Conservation (phyloP, 2,329 filamentous ascomycete genomes). For the Colletotrichum sp. region DNA sequence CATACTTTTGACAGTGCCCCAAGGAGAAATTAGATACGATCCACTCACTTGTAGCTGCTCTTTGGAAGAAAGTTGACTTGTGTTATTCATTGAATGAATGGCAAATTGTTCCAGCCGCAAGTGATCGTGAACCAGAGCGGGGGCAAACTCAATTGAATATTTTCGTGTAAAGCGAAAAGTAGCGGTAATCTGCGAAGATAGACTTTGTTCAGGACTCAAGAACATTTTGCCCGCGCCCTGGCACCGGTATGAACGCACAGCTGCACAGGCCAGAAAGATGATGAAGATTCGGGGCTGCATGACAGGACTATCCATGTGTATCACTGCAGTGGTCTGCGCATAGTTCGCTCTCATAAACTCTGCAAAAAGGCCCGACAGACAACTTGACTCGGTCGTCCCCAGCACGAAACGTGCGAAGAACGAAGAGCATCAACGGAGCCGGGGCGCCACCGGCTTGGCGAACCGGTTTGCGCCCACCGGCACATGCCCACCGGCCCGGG, state of each 20-base stretch:
- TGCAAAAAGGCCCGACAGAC: background rate
- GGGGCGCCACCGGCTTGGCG: background rate
- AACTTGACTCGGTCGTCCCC: background rate
- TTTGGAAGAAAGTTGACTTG: too few relatives aligned
- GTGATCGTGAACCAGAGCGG: background rate
- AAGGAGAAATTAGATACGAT: too few relatives aligned
- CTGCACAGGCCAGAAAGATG: background rate
- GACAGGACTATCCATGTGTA: background rate
- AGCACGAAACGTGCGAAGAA: background rate
- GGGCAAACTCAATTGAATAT: accelerated
- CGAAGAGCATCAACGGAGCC: background rate
- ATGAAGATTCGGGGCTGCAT: accelerated
- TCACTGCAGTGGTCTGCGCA: accelerated
- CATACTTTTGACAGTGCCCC: too few relatives aligned
- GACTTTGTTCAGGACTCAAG: accelerated
- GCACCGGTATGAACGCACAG: background rate
- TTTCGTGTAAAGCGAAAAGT: background rate
- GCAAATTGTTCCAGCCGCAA: too few relatives aligned
- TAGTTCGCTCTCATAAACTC: background rate
- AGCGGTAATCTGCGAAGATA: background rate
- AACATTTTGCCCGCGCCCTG: background rate
- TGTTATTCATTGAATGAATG: too few relatives aligned
- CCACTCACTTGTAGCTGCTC: too few relatives aligned
- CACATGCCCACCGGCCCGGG: background rate
- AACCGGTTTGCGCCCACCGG: accelerated